Evolutionary conservation across 331 rosid genomes (phyloP).

Genomic region (Stylosanthes scabra): DNA sequence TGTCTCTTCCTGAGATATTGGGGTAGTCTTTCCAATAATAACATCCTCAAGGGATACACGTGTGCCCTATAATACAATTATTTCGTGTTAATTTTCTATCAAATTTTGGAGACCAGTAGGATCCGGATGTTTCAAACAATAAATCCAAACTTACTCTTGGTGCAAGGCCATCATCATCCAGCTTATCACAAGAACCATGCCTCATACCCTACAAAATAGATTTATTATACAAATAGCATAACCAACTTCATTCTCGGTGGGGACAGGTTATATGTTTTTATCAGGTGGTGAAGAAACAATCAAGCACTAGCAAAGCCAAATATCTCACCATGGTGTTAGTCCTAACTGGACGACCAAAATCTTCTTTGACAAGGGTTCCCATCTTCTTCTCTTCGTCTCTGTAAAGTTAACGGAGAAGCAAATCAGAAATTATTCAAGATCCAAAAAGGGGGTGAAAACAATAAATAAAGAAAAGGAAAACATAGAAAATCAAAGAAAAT

Average conservation of each 20-base stretch:
- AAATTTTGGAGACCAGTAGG: conserved; percentile 4
- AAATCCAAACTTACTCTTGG: conserved; percentile 73
- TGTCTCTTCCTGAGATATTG: conserved; percentile 86
- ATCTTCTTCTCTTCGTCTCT: conserved; percentile 99
- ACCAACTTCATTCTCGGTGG: background rate
- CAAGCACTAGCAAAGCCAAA: conserved; percentile 1
- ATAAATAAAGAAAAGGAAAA: too few species aligned
- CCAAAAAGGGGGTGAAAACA: background rate
- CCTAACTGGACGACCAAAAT: conserved; percentile 98
- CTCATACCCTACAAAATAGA: conserved; percentile 86
- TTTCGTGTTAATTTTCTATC: conserved; percentile 19
- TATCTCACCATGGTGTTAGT: conserved; percentile 82
- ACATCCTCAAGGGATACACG: conserved; percentile 99
- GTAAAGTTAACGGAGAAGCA: conserved; percentile 18
- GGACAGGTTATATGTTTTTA: too few species aligned
- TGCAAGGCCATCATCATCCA: conserved; percentile 99
- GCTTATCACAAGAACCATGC: conserved; percentile 96
- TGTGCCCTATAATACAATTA: conserved; percentile 71
- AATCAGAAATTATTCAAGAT: background rate
- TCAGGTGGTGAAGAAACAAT: conserved; percentile 11
- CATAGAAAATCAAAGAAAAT: too few species aligned
- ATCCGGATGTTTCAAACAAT: conserved; percentile 11
- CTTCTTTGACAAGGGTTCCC: conserved; percentile 99
- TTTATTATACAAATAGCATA: background rate
- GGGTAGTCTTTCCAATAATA: conserved; percentile 97